Conservation (phyloP, 345 rosid species). For the Linum trigynum region DNA sequence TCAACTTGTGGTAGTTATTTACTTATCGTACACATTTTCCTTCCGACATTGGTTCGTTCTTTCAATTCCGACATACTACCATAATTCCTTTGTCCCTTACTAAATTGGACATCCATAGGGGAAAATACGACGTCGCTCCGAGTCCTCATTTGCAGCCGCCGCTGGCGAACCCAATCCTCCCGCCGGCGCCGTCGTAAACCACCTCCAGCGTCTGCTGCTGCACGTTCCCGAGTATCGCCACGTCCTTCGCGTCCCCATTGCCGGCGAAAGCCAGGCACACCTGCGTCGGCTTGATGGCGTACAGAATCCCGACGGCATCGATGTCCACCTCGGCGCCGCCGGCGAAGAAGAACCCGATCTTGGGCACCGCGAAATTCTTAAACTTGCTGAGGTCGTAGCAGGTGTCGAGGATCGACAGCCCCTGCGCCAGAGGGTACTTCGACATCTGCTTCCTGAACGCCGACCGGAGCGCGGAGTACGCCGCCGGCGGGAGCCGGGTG, state of each 20-base stretch:
- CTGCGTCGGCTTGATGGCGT: not conserved
- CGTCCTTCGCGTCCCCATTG: not conserved
- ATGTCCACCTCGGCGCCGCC: not conserved
- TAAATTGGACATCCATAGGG: too few relatives aligned
- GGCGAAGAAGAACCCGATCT: slow-evolving; percentile 12
- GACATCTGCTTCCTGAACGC: slow-evolving; percentile 15
- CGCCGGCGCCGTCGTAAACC: slow-evolving; percentile 1
- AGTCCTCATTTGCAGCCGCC: not conserved
- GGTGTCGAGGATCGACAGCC: slow-evolving; percentile 16
- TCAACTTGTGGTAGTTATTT: too few relatives aligned
- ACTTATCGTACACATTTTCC: too few relatives aligned
- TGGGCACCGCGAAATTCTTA: not conserved
- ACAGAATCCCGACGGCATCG: not conserved
- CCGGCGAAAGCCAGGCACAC: slow-evolving; percentile 13
- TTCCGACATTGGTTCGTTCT: too few relatives aligned
- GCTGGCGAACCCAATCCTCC: slow-evolving; percentile 9
- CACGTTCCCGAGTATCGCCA: slow-evolving; percentile 6
- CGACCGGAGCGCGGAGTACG: slow-evolving; percentile 1
- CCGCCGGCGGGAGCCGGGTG: too few relatives aligned
- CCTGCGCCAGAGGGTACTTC: slow-evolving; percentile 9
- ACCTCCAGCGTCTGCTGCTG: slow-evolving; percentile 10
- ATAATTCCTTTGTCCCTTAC: too few relatives aligned
- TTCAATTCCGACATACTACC: too few relatives aligned
- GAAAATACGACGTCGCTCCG: too few relatives aligned
- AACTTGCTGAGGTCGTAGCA: slow-evolving; percentile 21